Conservation (phyloP, 257 asterid species). For the Ilex aquifolium region DNA sequence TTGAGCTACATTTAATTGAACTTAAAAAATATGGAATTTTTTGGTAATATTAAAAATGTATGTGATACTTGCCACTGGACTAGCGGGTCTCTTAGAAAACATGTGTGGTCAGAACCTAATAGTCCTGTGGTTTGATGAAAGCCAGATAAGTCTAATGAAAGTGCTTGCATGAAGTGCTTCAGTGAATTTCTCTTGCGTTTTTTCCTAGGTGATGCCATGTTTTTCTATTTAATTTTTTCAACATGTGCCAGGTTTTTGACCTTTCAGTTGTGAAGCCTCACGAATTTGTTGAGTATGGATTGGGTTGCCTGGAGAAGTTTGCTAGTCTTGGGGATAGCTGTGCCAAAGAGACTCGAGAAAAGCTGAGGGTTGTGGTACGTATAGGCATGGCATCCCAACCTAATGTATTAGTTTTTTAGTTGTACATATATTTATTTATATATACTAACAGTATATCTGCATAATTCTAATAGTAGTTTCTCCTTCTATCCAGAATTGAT, state of each 20-base stretch:
- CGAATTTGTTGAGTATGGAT: conserved; percentile 86
- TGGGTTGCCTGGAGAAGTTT: conserved; percentile 85
- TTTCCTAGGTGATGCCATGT: neutral
- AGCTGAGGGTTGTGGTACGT: conserved; percentile 87
- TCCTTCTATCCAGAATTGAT: neutral
- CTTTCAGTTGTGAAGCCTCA: conserved; percentile 84
- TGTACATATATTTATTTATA: too few relatives aligned
- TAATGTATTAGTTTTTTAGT: neutral
- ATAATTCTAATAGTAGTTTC: neutral
- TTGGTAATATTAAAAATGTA: too few relatives aligned
- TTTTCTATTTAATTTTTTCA: conserved; percentile 14
- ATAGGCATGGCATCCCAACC: conserved; percentile 9
- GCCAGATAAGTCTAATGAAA: too few relatives aligned
- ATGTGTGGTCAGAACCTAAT: too few relatives aligned
- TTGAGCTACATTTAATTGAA: too few relatives aligned
- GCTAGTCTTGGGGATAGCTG: conserved; percentile 74
- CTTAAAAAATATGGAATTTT: too few relatives aligned
- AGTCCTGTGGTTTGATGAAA: too few relatives aligned
- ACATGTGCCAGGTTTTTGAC: conserved; percentile 78
- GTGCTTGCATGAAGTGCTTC: too few relatives aligned
- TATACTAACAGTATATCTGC: neutral
- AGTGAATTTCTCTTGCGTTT: too few relatives aligned
- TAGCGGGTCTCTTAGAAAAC: too few relatives aligned
- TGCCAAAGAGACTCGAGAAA: conserved; percentile 73
- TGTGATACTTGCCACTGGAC: too few relatives aligned